Percentiles rank a stretch among this genome's conserved stretches.
Evolutionary conservation across 257 asterid species (phyloP).

Genomic region (Knoxia roxburghii): DNA sequence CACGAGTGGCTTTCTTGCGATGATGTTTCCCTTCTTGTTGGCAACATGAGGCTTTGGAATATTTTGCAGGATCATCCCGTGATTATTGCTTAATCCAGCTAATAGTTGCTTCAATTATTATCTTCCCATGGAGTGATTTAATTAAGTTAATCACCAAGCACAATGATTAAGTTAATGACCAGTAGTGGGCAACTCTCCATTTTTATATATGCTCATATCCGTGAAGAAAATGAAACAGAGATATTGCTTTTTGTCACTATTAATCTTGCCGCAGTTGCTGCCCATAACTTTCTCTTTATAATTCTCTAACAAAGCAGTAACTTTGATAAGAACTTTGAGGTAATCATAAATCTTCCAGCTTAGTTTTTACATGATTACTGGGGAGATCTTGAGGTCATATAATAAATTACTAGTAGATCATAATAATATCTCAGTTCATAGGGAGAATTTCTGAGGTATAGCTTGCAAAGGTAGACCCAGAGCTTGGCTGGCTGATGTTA

Average conservation of each 20-base stretch:
- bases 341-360: not conserved
- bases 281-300: too few species aligned
- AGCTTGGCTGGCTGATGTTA: not conserved
- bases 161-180: not conserved
- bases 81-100: conserved; percentile 11
- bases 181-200: not conserved
- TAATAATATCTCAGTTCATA: too few species aligned
- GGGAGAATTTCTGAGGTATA: not conserved
- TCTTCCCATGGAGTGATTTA: not conserved
- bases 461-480: not conserved
- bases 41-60: conserved; percentile 10
- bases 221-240: too few species aligned
- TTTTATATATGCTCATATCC: too few species aligned
- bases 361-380: not conserved
- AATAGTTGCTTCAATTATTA: not conserved
- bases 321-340: too few species aligned
- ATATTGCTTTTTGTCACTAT: not conserved
- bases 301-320: too few species aligned
- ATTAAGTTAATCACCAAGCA: not conserved
- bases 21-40: conserved; percentile 7
- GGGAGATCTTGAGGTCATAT: not conserved
- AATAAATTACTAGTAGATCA: too few species aligned
- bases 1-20: conserved; percentile 13
- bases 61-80: not conserved
- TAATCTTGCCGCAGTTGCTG: too few species aligned